Conservation (phyloP, 2,329 filamentous ascomycete species). For the Sarocladium strictum region DNA sequence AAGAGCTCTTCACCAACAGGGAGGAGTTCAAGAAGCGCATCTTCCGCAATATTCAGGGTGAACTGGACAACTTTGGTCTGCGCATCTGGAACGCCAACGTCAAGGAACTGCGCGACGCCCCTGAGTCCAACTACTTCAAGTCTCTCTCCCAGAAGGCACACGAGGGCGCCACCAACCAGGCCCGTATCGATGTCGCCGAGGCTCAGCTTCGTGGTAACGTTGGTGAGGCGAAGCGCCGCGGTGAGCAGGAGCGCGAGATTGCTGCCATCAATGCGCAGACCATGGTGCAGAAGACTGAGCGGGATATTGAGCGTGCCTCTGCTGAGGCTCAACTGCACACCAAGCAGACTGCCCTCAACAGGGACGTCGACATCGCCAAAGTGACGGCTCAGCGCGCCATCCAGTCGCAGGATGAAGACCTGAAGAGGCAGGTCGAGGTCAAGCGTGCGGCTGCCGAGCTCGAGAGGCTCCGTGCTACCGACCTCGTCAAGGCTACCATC, state of each 20-base stretch:
- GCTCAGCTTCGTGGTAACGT: conserved; percentile 63
- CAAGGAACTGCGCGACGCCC: conserved; percentile 81
- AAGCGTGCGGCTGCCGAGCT: conserved; percentile 75
- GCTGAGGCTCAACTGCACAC: conserved; percentile 73
- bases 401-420: conserved; percentile 71
- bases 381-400: conserved; percentile 68
- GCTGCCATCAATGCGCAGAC: conserved; percentile 85
- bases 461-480: conserved; percentile 69
- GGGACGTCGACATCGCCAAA: conserved; percentile 69
- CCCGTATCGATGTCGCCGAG: conserved; percentile 60
- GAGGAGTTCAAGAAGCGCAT: conserved; percentile 73
- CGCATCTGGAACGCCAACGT: conserved; percentile 67
- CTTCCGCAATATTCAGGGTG: conserved; percentile 69
- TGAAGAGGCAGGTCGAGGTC: conserved; percentile 71
- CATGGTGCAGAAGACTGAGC: conserved; percentile 76
- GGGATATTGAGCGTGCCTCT: conserved; percentile 72
- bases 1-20: conserved; percentile 76
- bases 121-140: conserved; percentile 75
- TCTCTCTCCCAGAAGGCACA: conserved; percentile 78
- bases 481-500: conserved; percentile 73
- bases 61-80: conserved; percentile 75
- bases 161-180: conserved; percentile 78
- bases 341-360: conserved; percentile 64
- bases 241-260: conserved; percentile 77
- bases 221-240: conserved; percentile 71